Conservation (phyloP, 352 stramenopile genomes). For the Discostella stelligera region DNA sequence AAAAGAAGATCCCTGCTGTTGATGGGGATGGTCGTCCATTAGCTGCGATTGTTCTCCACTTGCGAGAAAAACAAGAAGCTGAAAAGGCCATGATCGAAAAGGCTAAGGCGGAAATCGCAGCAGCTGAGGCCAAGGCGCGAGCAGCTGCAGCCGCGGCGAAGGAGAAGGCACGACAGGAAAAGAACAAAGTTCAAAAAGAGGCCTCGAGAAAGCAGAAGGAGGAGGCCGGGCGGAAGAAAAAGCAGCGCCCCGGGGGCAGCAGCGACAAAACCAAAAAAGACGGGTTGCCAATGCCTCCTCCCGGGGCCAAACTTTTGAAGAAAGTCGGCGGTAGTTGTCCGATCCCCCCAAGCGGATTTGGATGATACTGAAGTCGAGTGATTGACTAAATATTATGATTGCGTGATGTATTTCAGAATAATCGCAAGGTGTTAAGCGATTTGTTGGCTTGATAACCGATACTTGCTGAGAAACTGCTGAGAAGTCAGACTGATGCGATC, state of each 20-base stretch:
- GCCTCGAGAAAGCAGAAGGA: constrained; percentile 13
- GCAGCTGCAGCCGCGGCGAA: constrained; percentile 8
- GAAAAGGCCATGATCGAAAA: constrained; percentile 23
- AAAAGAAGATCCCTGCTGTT: constrained; percentile 5
- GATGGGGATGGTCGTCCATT: constrained; percentile 52
- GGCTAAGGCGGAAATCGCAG: constrained; percentile 27
- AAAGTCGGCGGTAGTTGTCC: constrained; percentile 8
- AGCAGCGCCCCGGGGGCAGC: constrained; percentile 5
- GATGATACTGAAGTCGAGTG: background rate
- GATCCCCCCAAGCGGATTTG: constrained; percentile 25
- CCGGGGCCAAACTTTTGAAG: constrained; percentile 37
- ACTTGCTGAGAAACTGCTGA: background rate
- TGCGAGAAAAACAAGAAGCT: constrained; percentile 29
- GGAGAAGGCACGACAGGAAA: constrained; percentile 33
- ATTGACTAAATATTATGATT: background rate
- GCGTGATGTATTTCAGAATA: background rate
- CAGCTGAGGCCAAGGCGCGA: constrained; percentile 25
- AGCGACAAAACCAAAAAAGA: constrained; percentile 1
- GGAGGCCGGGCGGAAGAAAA: constrained; percentile 7
- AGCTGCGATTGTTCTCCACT: constrained; percentile 39
- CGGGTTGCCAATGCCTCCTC: constrained; percentile 12
- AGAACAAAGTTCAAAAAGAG: constrained; percentile 27
- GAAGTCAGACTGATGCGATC: no score
- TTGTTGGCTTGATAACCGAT: background rate
- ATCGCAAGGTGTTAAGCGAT: background rate